Conservation (phyloP, 441 rosid species). For the Euphorbia schlechtendalii region DNA sequence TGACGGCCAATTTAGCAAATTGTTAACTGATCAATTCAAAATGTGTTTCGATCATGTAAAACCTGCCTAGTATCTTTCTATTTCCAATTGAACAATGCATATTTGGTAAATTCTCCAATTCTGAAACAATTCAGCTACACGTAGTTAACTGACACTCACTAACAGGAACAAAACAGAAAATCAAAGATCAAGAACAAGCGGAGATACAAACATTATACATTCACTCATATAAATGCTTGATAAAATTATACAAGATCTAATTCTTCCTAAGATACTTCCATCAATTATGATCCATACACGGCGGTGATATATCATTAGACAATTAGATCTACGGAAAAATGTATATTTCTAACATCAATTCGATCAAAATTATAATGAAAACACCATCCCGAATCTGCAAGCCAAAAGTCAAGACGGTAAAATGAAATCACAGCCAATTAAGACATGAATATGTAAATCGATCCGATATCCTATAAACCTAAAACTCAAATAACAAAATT, state of each 20-base stretch:
- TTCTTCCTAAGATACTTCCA: neutral
- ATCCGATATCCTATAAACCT: constrained; percentile 19
- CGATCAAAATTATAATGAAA: constrained; percentile 15
- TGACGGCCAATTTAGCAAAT: neutral
- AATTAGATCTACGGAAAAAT: constrained; percentile 23
- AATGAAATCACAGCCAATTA: constrained; percentile 8
- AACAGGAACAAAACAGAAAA: neutral
- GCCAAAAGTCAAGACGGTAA: neutral
- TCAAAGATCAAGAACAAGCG: neutral
- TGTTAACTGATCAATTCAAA: neutral
- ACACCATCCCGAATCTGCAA: neutral
- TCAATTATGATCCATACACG: neutral
- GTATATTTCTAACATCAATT: constrained; percentile 11
- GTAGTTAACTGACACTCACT: neutral
- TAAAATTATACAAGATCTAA: neutral
- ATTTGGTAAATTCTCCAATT: constrained; percentile 3
- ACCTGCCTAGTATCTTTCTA: neutral
- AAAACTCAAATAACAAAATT: constrained; percentile 13
- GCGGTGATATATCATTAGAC: neutral
- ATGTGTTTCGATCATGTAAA: neutral
- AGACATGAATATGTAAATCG: constrained; percentile 4
- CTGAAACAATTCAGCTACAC: neutral
- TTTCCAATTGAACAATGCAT: neutral
- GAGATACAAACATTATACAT: neutral
- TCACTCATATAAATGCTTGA: neutral